Evolutionary conservation across 345 rosid genomes (phyloP).

Genomic region (Euclidium syriacum): DNA sequence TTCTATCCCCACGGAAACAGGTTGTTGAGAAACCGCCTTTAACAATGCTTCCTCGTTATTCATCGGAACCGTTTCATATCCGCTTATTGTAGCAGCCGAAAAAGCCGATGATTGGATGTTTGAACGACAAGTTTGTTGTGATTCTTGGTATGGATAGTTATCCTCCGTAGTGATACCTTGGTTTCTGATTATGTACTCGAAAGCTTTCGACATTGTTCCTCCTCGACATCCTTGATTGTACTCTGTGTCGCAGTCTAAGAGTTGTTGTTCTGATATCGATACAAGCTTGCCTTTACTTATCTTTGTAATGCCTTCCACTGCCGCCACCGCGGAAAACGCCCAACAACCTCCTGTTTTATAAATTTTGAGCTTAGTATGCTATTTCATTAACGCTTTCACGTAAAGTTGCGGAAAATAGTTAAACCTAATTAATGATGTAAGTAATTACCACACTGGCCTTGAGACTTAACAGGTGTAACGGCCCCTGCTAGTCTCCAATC

Average conservation of each 20-base stretch:
- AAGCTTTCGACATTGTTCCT: constrained; percentile 33
- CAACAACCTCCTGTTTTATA: constrained; percentile 51
- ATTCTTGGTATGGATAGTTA: constrained; percentile 30
- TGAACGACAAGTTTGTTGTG: constrained; percentile 32
- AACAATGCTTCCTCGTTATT: constrained; percentile 16
- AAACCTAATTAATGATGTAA: too few relatives aligned
- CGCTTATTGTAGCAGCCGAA: constrained; percentile 17
- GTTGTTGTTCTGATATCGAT: constrained; percentile 55
- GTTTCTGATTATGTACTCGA: constrained; percentile 28
- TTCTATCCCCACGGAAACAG: constrained; percentile 40
- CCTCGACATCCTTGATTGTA: constrained; percentile 42
- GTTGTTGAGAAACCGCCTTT: constrained; percentile 31
- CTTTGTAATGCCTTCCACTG: constrained; percentile 36
- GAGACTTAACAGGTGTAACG: too few relatives aligned
- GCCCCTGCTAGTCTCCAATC: too few relatives aligned
- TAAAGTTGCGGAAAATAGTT: too few relatives aligned
- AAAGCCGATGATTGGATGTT: constrained; percentile 16
- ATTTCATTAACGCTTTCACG: too few relatives aligned
- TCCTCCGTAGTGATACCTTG: constrained; percentile 36
- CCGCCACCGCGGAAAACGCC: constrained; percentile 56
- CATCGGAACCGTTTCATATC: constrained; percentile 11
- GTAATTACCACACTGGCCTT: too few relatives aligned
- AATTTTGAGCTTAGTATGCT: too few relatives aligned
- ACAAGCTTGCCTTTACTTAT: constrained; percentile 33
- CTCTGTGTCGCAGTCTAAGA: constrained; percentile 43